These are phyloP conservation scores for Abelmoschus esculentus DNA, from an alignment of 345 rosid genomes.

Conservation along the genomic window DNA sequence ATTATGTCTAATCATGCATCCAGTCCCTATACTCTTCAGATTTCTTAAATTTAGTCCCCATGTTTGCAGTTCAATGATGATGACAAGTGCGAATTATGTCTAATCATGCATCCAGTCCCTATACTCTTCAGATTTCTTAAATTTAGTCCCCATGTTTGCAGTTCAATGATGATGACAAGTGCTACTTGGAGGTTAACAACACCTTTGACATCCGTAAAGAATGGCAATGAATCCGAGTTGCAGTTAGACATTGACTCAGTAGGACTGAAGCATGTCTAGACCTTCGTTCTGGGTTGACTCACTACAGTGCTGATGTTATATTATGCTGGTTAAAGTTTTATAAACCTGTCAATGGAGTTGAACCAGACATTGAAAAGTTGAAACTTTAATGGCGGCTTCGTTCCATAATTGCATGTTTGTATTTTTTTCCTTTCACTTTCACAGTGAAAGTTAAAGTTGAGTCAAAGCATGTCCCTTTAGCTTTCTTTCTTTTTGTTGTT, in stretches of 20 bases:
- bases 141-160: too few relatives aligned
- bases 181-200: conserved; percentile 84
- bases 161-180: conserved; percentile 25
- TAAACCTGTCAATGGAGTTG: neutral
- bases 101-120: too few relatives aligned
- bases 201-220: conserved; percentile 76
- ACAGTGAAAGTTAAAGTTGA: neutral
- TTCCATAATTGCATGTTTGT: neutral
- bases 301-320: neutral
- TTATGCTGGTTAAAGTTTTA: neutral
- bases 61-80: too few relatives aligned
- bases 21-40: too few relatives aligned
- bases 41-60: too few relatives aligned
- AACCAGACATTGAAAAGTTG: neutral
- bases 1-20: too few relatives aligned
- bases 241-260: conserved; percentile 5
- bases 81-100: conserved; percentile 31
- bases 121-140: too few relatives aligned
- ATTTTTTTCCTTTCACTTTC: neutral
- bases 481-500: too few relatives aligned
- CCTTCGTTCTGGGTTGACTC: conserved; percentile 9
- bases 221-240: conserved; percentile 31
- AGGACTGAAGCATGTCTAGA: conserved; percentile 10
- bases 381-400: conserved; percentile 10
- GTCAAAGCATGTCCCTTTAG: neutral